Base-by-base conservation (phyloP, 1,284 basidiomycete species). In the Malassezia arunalokei region DNA sequence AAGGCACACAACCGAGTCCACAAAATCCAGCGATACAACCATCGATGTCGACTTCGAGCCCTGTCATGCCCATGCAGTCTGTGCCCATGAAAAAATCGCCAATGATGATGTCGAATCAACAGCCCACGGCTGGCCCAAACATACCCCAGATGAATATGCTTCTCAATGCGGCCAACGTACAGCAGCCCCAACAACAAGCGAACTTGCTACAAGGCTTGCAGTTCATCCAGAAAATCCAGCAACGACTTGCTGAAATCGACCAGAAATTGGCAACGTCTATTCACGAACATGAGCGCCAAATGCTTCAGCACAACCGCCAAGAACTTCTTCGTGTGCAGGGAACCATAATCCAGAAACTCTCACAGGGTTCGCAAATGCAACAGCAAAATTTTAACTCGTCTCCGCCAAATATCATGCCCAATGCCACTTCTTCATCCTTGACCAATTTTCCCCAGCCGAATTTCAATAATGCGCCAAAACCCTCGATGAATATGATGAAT, bases 181-280 rank as follows among this genome's bases (percentile, higher is more conserved):
- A 35, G 15, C 33, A 35, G 33, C 33, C 11, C 11, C 33, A 35
- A 35, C 33, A 35, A 15, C 54, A 9, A 52, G 55, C 41, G 49
- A 56, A 39, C 33, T 49, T 31, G 48, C 47, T 38, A 46, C 56
- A 29, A 56, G 54, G 56, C 44, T 49, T 61, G 43, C 62, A 66
- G 28, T 62, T 66, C 11, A 40, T 61, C 39, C 64, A 60, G 11
- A 57, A 60, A 9, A 56, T 66, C 48, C 62, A 66, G 30, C 64
- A 62, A 40, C 59, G 58, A n/a, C 56, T 65, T 44, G 54, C 48
- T 5, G 63, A 64, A 15, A 57, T 65, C 20, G 63, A 66, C 40
- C 57, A 52, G 42, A 64, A 63, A 47, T 63, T 65, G 33, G 56
- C 54, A 6, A 55, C 56, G 24, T 51, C 57, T 17, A 55, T 63